Conservation (phyloP, 2,329 filamentous ascomycete genomes). For the Akanthomyces uredinophilus region DNA sequence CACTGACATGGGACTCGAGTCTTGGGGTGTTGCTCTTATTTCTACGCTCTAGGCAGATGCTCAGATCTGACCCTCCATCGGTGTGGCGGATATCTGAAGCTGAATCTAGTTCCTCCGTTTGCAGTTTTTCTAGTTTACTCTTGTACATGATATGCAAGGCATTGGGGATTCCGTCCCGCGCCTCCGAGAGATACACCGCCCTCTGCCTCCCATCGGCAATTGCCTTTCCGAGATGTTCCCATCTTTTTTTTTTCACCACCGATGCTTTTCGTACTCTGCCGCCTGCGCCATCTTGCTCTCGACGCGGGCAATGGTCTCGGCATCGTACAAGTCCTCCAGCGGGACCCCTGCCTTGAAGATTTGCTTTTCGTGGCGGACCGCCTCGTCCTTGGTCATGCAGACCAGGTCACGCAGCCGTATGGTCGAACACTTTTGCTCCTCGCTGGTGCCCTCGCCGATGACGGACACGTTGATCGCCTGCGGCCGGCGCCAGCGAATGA, state of each 20-base stretch:
- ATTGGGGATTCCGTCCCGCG: not conserved
- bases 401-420: slow-evolving; percentile 69
- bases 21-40: not conserved
- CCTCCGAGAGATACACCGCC: not conserved
- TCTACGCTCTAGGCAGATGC: not conserved
- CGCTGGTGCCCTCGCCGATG: slow-evolving; percentile 58
- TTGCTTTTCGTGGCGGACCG: slow-evolving; percentile 70
- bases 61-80: not conserved
- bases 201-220: not conserved
- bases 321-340: slow-evolving; percentile 69
- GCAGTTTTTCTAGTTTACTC: not conserved
- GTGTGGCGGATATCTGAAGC: not conserved
- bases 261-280: slow-evolving; percentile 51
- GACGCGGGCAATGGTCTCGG: slow-evolving; percentile 61
- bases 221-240: not conserved
- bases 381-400: slow-evolving; percentile 91
- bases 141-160: slow-evolving; percentile 3
- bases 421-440: slow-evolving; percentile 73
- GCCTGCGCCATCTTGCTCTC: slow-evolving; percentile 64
- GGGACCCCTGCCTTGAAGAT: slow-evolving; percentile 65
- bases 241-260: slow-evolving; percentile 25
- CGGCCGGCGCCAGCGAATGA: slow-evolving; percentile 77
- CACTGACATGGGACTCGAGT: not conserved
- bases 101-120: not conserved
- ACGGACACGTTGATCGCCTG: slow-evolving; percentile 49